Base-by-base conservation (phyloP, 2,329 filamentous ascomycete genomes). In the Dothistroma septosporum region DNA sequence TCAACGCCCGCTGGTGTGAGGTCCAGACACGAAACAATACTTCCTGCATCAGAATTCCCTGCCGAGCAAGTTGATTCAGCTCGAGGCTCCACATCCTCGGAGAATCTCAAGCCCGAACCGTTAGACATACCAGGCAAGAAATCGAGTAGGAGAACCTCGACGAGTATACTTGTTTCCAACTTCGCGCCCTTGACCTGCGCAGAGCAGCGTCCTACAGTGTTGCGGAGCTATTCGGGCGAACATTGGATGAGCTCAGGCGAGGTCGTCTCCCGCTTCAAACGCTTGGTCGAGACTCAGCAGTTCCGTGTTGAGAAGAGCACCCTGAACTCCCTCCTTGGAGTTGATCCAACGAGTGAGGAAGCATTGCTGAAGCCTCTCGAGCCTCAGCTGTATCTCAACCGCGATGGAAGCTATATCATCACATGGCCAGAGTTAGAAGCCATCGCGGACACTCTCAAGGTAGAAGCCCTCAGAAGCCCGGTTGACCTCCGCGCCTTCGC, bases 401-500 rank as follows among this genome's bases (percentile, higher is more conserved):
- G 58, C 7, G 62, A 64, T 58, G 62, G 61, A 21, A 41, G 62
- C 44, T 63, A 53, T 44, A 60, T 66, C n/a, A 60, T 66, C 28
- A 63, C 64, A 11, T 55, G 53, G 33, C 62, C 62, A 6, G 22
- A 64, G 6, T 53, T 65, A 14, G 65, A 67, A 24, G 49, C 44
- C 10, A 67, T 67, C 11, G 63, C 63, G 16, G 22, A 50, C n/a
- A 56, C 58, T 9, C 61, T 67, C 19, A 62, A 59, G 55, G 58
- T 58, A 19, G 57, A 53, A n/a, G 65, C 59, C 14, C 53, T 53
- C 1, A 53, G 50, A 35, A 28, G 52, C 21, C 61, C 58, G 14
- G 65, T 67, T 10, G 63, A 67, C 33, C 47, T 67, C 11, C 59
- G 61, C 44, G 61, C 61, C n/a, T 67, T 67, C 44, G 63, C 63